phyloP scores from a whole-genome alignment of 2,329 filamentous ascomycete species.

The Ophiostoma montium region DNA sequence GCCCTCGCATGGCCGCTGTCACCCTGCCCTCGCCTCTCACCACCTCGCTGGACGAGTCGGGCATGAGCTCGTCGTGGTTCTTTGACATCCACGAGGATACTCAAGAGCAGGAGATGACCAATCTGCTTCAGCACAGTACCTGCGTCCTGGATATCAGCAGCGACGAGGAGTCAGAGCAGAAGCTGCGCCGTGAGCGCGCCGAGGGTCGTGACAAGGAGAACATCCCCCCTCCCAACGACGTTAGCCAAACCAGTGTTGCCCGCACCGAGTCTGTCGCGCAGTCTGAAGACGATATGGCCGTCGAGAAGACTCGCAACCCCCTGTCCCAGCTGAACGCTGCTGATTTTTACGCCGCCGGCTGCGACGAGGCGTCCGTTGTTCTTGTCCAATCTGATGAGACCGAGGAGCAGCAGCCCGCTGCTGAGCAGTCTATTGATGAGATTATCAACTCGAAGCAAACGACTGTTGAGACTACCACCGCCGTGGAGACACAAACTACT shows the following conservation, averaged over 20 bases:
- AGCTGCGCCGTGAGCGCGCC: constrained; percentile 34
- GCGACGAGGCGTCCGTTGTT: constrained; percentile 46
- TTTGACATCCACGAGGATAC: constrained; percentile 94
- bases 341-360: constrained; percentile 54
- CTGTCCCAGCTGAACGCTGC: constrained; percentile 52
- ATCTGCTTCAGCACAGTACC: constrained; percentile 82
- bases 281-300: constrained; percentile 37
- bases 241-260: constrained; percentile 39
- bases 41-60: constrained; percentile 26
- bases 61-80: constrained; percentile 58
- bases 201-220: constrained; percentile 81
- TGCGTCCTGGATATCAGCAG: constrained; percentile 78
- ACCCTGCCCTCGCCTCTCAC: constrained; percentile 18
- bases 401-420: constrained; percentile 2
- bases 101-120: constrained; percentile 78
- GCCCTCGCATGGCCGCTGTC: constrained; percentile 19
- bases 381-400: constrained; percentile 35
- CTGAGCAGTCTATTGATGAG: neutral
- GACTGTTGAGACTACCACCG: constrained; percentile 6
- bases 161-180: constrained; percentile 59
- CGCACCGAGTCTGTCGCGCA: neutral
- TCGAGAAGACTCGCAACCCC: constrained; percentile 51
- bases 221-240: constrained; percentile 57
- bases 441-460: neutral
- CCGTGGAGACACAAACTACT: neutral